phyloP scores from a whole-genome alignment of 495 filamentous ascomycete species.

The Penicillium daleae region DNA sequence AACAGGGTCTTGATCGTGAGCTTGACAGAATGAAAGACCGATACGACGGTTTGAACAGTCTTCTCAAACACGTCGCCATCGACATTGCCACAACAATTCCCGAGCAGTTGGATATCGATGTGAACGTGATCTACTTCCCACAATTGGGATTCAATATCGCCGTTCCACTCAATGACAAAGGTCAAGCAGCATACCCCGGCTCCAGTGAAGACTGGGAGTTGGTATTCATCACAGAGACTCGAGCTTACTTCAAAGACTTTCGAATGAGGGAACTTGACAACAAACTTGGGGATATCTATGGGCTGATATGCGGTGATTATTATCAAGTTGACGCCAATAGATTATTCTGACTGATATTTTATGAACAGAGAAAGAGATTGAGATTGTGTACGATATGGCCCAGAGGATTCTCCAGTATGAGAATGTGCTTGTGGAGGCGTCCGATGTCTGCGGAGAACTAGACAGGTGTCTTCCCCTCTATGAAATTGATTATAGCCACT shows the following conservation, averaged over 20 bases:
- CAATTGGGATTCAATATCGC: conserved; percentile 89
- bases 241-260: conserved; percentile 85
- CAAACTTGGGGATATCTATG: conserved; percentile 82
- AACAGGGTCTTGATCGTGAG: conserved; percentile 69
- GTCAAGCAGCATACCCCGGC: conserved; percentile 68
- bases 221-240: conserved; percentile 72
- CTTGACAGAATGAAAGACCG: conserved; percentile 77
- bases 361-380: conserved; percentile 79
- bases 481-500: not conserved
- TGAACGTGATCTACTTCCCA: conserved; percentile 87
- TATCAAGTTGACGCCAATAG: not conserved
- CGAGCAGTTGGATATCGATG: conserved; percentile 55
- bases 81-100: conserved; percentile 67
- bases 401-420: conserved; percentile 73
- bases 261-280: conserved; percentile 84
- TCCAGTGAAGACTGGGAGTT: conserved; percentile 69
- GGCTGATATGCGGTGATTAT: conserved; percentile 73
- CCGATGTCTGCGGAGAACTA: conserved; percentile 82
- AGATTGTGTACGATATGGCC: conserved; percentile 80
- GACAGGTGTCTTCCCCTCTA: conserved; percentile 57
- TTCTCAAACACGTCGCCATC: conserved; percentile 69
- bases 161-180: conserved; percentile 64
- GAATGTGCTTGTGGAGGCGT: conserved; percentile 64
- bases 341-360: not conserved
- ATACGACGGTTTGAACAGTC: conserved; percentile 74